These are phyloP conservation scores for Volvariella surrecta DNA, from an alignment of 1,284 basidiomycete species.

Conservation along the genomic window DNA sequence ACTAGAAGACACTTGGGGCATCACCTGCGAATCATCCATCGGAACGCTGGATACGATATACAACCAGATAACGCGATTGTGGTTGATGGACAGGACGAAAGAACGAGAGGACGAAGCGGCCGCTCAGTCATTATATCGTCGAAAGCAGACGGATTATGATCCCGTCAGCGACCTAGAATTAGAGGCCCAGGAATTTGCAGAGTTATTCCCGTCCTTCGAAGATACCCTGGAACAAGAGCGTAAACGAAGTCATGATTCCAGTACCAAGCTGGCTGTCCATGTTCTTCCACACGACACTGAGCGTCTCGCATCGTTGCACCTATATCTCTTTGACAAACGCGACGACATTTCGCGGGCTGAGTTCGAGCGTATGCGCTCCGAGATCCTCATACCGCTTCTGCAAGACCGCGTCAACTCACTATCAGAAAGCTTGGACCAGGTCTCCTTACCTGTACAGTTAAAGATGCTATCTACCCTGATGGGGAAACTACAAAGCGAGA, in stretches of 20 bases:
- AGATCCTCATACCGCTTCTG: conserved; percentile 23
- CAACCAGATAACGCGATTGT: conserved; percentile 71
- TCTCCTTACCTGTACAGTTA: conserved; percentile 42
- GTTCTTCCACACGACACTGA: conserved; percentile 20
- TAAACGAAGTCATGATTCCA: conserved; percentile 5
- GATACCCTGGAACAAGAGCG: conserved; percentile 37
- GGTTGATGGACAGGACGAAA: conserved; percentile 75
- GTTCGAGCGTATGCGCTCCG: conserved; percentile 21
- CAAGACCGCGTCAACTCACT: conserved; percentile 20
- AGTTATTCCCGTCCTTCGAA: conserved; percentile 81
- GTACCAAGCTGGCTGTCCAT: conserved; percentile 11
- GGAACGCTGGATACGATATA: conserved; percentile 43
- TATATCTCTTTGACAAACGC: conserved; percentile 18
- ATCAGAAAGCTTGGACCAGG: conserved; percentile 37
- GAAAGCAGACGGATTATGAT: conserved; percentile 50
- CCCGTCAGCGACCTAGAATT: conserved; percentile 63
- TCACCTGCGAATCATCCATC: conserved; percentile 22
- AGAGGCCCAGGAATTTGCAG: conserved; percentile 77
- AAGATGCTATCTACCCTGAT: conserved; percentile 30
- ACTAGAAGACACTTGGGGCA: conserved; percentile 30
- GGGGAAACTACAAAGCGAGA: conserved; percentile 6
- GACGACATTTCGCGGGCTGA: conserved; percentile 3
- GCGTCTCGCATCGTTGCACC: conserved; percentile 30
- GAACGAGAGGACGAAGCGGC: conserved; percentile 60
- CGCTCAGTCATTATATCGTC: conserved; percentile 75